These are phyloP conservation scores for Fusarium redolens DNA, from an alignment of 2,329 filamentous ascomycete species.

Conservation along the genomic window DNA sequence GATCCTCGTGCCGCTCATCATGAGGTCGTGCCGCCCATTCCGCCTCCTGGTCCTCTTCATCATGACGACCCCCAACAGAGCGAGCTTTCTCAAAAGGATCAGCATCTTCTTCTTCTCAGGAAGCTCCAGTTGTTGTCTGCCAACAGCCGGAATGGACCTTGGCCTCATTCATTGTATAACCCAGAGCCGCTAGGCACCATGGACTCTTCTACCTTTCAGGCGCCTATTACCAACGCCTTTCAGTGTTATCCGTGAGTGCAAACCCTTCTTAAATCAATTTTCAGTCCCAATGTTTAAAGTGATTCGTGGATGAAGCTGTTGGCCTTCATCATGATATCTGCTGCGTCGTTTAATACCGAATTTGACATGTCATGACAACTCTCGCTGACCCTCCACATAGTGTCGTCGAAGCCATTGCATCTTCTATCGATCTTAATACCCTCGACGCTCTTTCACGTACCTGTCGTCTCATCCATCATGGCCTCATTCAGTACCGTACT, in stretches of 20 bases:
- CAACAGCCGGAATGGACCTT: constrained; percentile 44
- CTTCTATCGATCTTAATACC: constrained; percentile 85
- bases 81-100: constrained; percentile 40
- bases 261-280: constrained; percentile 1
- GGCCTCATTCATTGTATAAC: constrained; percentile 44
- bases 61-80: constrained; percentile 37
- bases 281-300: constrained; percentile 3
- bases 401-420: constrained; percentile 79
- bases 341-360: not conserved
- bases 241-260: constrained; percentile 45
- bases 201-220: constrained; percentile 41
- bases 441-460: constrained; percentile 85
- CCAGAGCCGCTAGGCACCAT: constrained; percentile 41
- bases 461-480: constrained; percentile 81
- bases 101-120: constrained; percentile 43
- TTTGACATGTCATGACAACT: constrained; percentile 23
- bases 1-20: constrained; percentile 39
- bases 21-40: constrained; percentile 36
- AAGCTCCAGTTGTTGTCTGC: constrained; percentile 43
- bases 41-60: constrained; percentile 41
- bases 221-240: constrained; percentile 42
- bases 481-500: constrained; percentile 81
- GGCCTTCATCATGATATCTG: constrained; percentile 29
- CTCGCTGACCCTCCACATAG: constrained; percentile 59
- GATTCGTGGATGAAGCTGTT: not conserved